Conservation (phyloP, 257 asterid genomes). For the Primulina tabacum region DNA sequence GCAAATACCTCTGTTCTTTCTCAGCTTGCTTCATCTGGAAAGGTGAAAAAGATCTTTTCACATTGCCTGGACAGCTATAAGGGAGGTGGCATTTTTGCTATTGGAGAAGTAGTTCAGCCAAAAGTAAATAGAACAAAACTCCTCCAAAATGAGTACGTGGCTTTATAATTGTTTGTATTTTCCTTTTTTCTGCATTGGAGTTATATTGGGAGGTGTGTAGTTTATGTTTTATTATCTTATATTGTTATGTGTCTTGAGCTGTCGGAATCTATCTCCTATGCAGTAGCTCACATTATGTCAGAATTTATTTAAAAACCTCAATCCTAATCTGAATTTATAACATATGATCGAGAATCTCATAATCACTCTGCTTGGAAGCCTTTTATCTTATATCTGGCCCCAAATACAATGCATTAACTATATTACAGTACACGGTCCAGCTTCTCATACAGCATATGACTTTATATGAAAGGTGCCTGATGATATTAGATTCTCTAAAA, state of each 20-base stretch:
- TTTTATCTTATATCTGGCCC: background rate
- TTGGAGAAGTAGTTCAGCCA: constrained; percentile 91
- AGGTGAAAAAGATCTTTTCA: constrained; percentile 74
- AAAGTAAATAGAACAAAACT: constrained; percentile 70
- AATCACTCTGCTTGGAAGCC: background rate
- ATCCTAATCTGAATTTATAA: no score
- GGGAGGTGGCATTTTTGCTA: constrained; percentile 97
- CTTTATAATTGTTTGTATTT: background rate
- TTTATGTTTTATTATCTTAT: background rate
- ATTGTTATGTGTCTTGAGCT: background rate
- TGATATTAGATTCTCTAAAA: background rate
- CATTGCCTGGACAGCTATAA: constrained; percentile 84
- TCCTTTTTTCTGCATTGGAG: background rate
- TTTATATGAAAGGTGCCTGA: background rate
- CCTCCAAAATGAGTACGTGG: constrained; percentile 70
- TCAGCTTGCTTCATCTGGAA: constrained; percentile 77
- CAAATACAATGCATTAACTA: background rate
- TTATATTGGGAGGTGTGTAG: constrained; percentile 5
- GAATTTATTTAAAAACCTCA: background rate
- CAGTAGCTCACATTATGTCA: background rate
- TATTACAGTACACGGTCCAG: background rate
- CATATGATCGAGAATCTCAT: background rate
- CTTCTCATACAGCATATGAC: background rate
- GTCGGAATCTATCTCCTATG: background rate
- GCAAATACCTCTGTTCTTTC: constrained; percentile 88